Conservation (phyloP, 495 filamentous ascomycete species). For the Cercophora scortea region DNA sequence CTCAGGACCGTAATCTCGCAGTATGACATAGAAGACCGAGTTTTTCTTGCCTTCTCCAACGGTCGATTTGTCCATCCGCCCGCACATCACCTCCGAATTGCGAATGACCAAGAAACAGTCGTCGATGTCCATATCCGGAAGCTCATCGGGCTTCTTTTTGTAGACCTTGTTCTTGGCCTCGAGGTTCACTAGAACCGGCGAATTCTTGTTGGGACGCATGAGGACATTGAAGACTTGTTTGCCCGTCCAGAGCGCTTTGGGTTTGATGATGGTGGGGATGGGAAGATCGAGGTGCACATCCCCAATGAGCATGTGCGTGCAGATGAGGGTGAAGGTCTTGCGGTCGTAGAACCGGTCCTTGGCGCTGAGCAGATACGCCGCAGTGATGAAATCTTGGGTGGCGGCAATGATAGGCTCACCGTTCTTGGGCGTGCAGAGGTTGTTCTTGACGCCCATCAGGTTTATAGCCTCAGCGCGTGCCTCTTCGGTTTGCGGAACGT, state of each 20-base stretch:
- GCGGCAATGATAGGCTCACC: constrained; percentile 97
- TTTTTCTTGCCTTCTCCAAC: constrained; percentile 96
- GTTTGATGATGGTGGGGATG: constrained; percentile 76
- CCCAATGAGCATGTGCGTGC: constrained; percentile 87
- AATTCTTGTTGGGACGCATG: constrained; percentile 81
- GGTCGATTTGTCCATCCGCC: constrained; percentile 94
- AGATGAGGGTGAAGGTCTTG: constrained; percentile 76
- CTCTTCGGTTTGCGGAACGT: constrained; percentile 96
- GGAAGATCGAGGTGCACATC: constrained; percentile 71
- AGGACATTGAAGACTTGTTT: constrained; percentile 96
- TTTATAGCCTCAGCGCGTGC: constrained; percentile 91
- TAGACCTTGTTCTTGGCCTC: constrained; percentile 87
- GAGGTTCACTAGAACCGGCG: constrained; percentile 77
- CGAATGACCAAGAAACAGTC: constrained; percentile 87
- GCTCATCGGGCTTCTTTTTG: constrained; percentile 40
- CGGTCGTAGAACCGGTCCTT: constrained; percentile 92
- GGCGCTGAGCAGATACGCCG: constrained; percentile 80
- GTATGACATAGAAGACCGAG: constrained; percentile 91
- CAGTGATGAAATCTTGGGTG: constrained; percentile 98
- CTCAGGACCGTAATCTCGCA: constrained; percentile 87
- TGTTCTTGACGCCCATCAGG: constrained; percentile 97
- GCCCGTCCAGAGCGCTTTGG: constrained; percentile 87
- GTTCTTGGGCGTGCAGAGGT: constrained; percentile 90
- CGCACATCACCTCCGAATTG: constrained; percentile 97
- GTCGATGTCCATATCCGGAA: constrained; percentile 70